These are phyloP conservation scores for Cryptosporidium ryanae DNA, from an alignment of 169 alveolate genomes.

Conservation along the genomic window DNA sequence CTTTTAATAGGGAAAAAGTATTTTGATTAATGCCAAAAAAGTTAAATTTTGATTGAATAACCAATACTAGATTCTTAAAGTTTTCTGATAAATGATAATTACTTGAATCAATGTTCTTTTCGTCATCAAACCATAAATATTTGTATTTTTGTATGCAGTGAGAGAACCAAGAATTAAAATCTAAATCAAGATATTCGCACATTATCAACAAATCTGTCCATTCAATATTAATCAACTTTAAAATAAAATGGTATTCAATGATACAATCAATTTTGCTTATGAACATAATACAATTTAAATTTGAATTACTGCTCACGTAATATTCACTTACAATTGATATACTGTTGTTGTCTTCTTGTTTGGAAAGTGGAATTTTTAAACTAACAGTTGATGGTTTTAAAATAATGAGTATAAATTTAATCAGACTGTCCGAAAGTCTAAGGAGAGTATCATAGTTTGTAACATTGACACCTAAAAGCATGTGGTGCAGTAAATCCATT, in stretches of 20 bases:
- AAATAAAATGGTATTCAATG: slow-evolving; percentile 30
- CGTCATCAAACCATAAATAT: slow-evolving; percentile 45
- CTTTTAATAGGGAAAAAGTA: slow-evolving; percentile 39
- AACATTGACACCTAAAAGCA: neutral
- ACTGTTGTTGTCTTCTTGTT: neutral
- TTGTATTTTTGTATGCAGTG: slow-evolving; percentile 19
- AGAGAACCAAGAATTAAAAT: slow-evolving; percentile 52
- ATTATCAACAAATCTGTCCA: slow-evolving; percentile 30
- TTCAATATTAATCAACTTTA: slow-evolving; percentile 28
- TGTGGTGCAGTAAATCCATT: slow-evolving; percentile 5
- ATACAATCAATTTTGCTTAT: slow-evolving; percentile 26
- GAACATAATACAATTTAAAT: neutral
- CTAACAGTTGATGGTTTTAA: slow-evolving; percentile 12
- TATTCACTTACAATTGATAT: slow-evolving; percentile 12
- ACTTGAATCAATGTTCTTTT: neutral
- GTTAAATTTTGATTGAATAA: slow-evolving; percentile 26
- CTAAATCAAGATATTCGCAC: slow-evolving; percentile 27
- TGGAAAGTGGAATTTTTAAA: slow-evolving; percentile 43
- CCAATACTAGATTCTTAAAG: slow-evolving; percentile 19
- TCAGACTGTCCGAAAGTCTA: neutral
- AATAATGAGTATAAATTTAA: slow-evolving; percentile 52
- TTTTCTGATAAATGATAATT: neutral
- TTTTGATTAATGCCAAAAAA: slow-evolving; percentile 45
- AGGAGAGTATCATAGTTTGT: slow-evolving; percentile 13
- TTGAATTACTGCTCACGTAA: too few relatives aligned